Percentiles rank a stretch among this genome's conserved stretches.
Conservation (phyloP, 257 asterid species). For the Solanum sitiens region DNA sequence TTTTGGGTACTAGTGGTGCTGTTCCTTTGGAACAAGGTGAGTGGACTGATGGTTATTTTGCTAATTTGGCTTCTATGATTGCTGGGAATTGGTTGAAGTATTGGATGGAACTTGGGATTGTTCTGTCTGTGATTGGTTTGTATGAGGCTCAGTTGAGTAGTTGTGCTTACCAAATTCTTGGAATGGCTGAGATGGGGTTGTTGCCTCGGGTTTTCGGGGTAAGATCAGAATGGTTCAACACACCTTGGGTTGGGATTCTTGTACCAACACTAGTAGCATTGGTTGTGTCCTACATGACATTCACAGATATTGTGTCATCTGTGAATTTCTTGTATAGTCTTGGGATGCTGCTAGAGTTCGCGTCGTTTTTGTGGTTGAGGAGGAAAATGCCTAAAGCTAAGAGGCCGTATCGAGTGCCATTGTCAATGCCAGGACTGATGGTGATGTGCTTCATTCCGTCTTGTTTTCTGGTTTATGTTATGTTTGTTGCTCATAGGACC, state of each 20-base stretch:
- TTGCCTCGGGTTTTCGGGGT: slow-evolving; percentile 26
- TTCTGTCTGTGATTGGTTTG: slow-evolving; percentile 38
- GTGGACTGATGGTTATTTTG: slow-evolving; percentile 45
- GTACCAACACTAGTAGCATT: slow-evolving; percentile 33
- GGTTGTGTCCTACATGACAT: slow-evolving; percentile 28
- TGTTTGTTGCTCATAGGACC: slow-evolving; percentile 39
- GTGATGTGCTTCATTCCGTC: slow-evolving; percentile 53
- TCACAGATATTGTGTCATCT: slow-evolving; percentile 25
- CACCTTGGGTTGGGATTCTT: slow-evolving; percentile 61
- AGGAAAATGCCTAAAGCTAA: slow-evolving; percentile 14
- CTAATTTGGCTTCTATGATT: slow-evolving; percentile 26
- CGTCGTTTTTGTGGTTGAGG: slow-evolving; percentile 44
- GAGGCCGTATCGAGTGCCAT: slow-evolving; percentile 45
- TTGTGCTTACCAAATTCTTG: slow-evolving; percentile 44
- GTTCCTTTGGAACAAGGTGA: slow-evolving; percentile 31
- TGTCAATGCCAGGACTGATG: slow-evolving; percentile 29
- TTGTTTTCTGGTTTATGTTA: slow-evolving; percentile 37
- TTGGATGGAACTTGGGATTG: slow-evolving; percentile 59
- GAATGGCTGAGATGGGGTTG: slow-evolving; percentile 48
- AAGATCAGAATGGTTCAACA: slow-evolving; percentile 42
- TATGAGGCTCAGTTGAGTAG: slow-evolving; percentile 57
- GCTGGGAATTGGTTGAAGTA: slow-evolving; percentile 53
- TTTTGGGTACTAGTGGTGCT: slow-evolving; percentile 49
- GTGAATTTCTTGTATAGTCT: slow-evolving; percentile 58
- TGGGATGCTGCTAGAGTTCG: slow-evolving; percentile 66